Conservation (phyloP, 352 stramenopile species). For the Elongisporangium anandrum region DNA sequence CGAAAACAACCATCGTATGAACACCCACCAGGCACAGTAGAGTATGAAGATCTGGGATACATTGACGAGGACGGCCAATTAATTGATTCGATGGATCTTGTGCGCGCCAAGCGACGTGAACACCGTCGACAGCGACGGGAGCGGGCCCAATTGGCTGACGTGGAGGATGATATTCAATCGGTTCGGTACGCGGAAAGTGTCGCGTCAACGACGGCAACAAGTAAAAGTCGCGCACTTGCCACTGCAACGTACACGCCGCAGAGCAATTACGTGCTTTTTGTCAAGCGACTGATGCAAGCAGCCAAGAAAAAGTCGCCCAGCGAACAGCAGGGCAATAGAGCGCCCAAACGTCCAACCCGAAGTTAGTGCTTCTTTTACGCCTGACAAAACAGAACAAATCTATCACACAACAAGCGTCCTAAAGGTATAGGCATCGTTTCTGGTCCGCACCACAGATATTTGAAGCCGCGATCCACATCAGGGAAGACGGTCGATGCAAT, state of each 20-base stretch:
- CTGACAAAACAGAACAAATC: not conserved
- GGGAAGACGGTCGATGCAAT: not conserved
- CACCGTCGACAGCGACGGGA: slow-evolving; percentile 7
- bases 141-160: slow-evolving; percentile 9
- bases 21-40: not conserved
- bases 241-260: slow-evolving; percentile 61
- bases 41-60: slow-evolving; percentile 8
- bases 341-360: not conserved
- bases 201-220: slow-evolving; percentile 12
- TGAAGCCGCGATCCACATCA: not conserved
- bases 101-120: slow-evolving; percentile 13
- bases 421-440: slow-evolving; percentile 1
- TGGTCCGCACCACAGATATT: too few species aligned
- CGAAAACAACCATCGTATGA: not conserved
- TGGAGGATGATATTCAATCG: slow-evolving; percentile 2
- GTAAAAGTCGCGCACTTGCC: slow-evolving; percentile 19
- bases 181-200: slow-evolving; percentile 29
- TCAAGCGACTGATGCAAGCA: slow-evolving; percentile 49
- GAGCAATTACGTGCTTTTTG: slow-evolving; percentile 41
- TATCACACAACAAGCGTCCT: not conserved
- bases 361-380: not conserved
- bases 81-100: slow-evolving; percentile 7
- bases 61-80: slow-evolving; percentile 12
- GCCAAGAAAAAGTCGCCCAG: slow-evolving; percentile 12
- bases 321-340: not conserved